Base-by-base conservation (phyloP, 2,329 filamentous ascomycete species). In the Cladophialophora exuberans region DNA sequence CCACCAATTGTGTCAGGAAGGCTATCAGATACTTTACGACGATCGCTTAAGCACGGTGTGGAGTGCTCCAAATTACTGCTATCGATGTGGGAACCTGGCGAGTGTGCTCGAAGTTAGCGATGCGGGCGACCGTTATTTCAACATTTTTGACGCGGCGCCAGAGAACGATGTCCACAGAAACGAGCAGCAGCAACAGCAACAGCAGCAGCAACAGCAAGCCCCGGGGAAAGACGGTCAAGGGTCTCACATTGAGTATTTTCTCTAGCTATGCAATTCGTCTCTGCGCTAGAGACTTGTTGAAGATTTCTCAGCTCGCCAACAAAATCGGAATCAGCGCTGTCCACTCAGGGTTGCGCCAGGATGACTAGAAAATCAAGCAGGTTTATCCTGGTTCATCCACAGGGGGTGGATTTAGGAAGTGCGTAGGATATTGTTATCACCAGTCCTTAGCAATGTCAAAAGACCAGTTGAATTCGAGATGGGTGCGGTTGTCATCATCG, bases 391-490 rank as follows among this genome's bases (percentile, higher is more conserved):
- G 22, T 4, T 5, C 35, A 4, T 15, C 6, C 22, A 20, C 35
- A 39, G 6, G 4, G 11, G 10, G 17, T 20, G 35, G 35, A 18
- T 20, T 10, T 31, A 7, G 28, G 13, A 31, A 31, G 13, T 13
- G 28, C 28, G 28, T 13, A 10, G 13, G 22, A 22, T 10, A 26
- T 20, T 4, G 31, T 58, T 52, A 67, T 64, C 85, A 89, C 94
- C 94, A 97, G 72, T 96, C 90, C 83, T 97, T 99, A 76, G 88
- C 83, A 72, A 99, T 96, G 70, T 97, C 89, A 69, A 99, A 97
- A 59, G 87, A 85, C 94, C 94, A 99, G 68, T 96, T 88, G 73
- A 99, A 99, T 71, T 87, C 81, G 61, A 99, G 80, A 75, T 99
- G 92, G 62, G 83, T 86, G 75, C 90, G 86, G 73, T 94, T 87